A percentile compares a stretch with the other conserved stretches of the same genome.
These are phyloP conservation scores for Dalbergia oliveri DNA, from an alignment of 306 rosid genomes.

Conservation along the genomic window DNA sequence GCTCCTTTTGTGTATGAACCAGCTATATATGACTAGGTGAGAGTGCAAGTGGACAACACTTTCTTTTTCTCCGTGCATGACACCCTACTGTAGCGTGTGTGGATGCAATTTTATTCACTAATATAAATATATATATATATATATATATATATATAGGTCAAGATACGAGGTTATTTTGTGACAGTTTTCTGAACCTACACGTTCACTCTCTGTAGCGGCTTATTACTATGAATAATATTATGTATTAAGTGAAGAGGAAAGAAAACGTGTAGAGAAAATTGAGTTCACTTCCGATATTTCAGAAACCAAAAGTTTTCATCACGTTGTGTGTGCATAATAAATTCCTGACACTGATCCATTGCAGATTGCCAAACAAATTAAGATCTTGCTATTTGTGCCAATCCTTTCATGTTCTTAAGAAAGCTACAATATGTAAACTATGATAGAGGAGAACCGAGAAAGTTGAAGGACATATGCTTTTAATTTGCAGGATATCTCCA, in stretches of 20 bases:
- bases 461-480: constrained; percentile 18
- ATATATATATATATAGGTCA: not conserved
- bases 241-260: constrained; percentile 10
- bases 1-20: constrained; percentile 17
- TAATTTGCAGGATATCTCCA: constrained; percentile 38
- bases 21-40: not conserved
- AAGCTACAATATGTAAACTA: constrained; percentile 18
- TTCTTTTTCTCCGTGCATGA: constrained; percentile 27
- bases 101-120: not conserved
- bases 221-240: too few species aligned
- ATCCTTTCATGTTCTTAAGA: constrained; percentile 17
- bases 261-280: constrained; percentile 2
- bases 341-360: constrained; percentile 25
- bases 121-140: not conserved
- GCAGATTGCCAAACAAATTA: constrained; percentile 15
- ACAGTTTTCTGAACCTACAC: not conserved
- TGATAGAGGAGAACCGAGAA: not conserved
- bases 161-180: not conserved
- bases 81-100: not conserved
- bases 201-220: constrained; percentile 23
- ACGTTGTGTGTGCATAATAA: constrained; percentile 31
- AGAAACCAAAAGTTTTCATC: constrained; percentile 17
- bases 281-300: not conserved
- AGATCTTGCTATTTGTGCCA: constrained; percentile 10
- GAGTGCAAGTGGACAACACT: constrained; percentile 47